Base-by-base conservation (phyloP, 768 basidiomycete genomes). In the Neoboletus magnificus region DNA sequence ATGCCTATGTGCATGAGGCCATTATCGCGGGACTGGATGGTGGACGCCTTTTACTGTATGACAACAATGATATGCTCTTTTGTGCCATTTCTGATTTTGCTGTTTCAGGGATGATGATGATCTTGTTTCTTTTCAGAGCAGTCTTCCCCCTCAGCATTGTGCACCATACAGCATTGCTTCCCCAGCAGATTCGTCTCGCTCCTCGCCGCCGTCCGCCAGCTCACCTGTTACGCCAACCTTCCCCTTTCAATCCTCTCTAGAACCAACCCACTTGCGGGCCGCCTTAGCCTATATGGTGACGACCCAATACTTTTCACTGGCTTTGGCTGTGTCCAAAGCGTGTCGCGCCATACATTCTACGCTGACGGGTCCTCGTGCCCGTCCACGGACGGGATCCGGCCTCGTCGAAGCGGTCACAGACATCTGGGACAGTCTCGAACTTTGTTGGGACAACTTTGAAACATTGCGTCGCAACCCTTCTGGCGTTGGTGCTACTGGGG, bases 391-490 rank as follows among this genome's bases (percentile, higher is more conserved):
- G 2, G 78, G 81, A 45, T 74, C 82, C 10, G 77, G 82, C 44
- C 75, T 78, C 30, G 71, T 62, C 20, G 76, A 80, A 35, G 78
- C 79, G 3, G 78, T 98, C 71, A 76, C 82, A 25, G 82, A 86
- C 55, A 86, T 91, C n/a, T 98, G 93, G 94, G 82, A 87, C 29
- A 80, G 81, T 29, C 82, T 97, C 11, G 90, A 92, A 57, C 74
- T 74, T 40, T 91, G 84, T 61, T 95, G 92, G 93, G 81, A 87
- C 35, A 90, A 93, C 41, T 86, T 97, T 48, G 91, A 92, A 39
- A 69, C 71, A 9, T 73, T 94, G 56, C 77, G 82, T 42, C 72
- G 76, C 35, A 73, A 76, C 22, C 71, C 73, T 30, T 68, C 72
- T 29, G 77, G 78, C 46, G 71, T 79, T 35, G 78, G 79, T 42